A percentile compares a stretch with the other conserved stretches of the same genome.
Conservation (phyloP, 2,329 filamentous ascomycete genomes). For the Sporothrix pseudoabietina region DNA sequence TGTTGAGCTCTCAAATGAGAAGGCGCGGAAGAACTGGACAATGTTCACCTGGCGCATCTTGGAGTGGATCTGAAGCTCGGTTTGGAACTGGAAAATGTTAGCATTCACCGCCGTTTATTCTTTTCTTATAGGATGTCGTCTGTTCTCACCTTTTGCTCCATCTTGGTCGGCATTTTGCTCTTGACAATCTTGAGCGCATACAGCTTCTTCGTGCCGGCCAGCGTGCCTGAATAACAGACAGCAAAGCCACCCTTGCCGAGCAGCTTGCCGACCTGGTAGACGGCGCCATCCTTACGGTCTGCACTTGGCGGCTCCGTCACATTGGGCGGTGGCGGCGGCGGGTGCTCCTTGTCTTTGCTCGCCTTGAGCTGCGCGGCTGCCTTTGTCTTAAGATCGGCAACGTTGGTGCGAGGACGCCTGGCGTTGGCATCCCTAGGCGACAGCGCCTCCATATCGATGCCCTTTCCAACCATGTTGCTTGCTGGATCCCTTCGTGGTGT, state of each 20-base stretch:
- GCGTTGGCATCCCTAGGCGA: constrained; percentile 67
- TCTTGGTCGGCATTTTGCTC: constrained; percentile 78
- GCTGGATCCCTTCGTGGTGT: constrained; percentile 10
- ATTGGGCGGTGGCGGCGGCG: constrained; percentile 62
- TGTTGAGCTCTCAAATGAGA: constrained; percentile 84
- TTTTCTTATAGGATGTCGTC: not conserved
- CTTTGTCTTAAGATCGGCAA: constrained; percentile 57
- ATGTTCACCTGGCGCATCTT: constrained; percentile 97
- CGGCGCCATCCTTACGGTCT: constrained; percentile 69
- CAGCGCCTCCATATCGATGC: constrained; percentile 63
- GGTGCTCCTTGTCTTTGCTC: constrained; percentile 66
- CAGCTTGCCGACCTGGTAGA: constrained; percentile 73
- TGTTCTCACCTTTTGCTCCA: constrained; percentile 73
- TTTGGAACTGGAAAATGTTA: constrained; percentile 59
- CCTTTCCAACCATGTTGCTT: constrained; percentile 50
- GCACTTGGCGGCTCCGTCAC: constrained; percentile 65
- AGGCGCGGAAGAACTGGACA: constrained; percentile 91
- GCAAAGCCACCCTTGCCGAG: constrained; percentile 82
- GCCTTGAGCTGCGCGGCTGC: constrained; percentile 57
- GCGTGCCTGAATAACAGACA: constrained; percentile 74
- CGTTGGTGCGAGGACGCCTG: constrained; percentile 51
- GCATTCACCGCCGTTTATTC: not conserved
- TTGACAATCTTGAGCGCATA: constrained; percentile 82
- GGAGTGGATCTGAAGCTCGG: constrained; percentile 94
- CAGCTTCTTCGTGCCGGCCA: constrained; percentile 65